Base-by-base conservation (phyloP, 352 stramenopile species). In the Blastocystis sp. region DNA sequence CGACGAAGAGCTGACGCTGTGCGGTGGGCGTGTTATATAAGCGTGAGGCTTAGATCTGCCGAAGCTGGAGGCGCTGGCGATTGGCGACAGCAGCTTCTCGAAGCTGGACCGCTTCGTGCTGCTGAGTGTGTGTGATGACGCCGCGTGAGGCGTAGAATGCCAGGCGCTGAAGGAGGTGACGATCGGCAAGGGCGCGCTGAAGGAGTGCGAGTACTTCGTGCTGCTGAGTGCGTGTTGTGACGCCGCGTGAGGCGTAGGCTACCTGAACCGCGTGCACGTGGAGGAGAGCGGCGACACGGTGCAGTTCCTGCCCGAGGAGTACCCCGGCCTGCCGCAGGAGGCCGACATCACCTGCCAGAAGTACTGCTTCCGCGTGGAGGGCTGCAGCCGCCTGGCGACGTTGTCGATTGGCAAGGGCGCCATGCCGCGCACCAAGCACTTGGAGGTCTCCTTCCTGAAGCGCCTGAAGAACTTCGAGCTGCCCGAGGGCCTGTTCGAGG, bases 161-260 rank as follows among this genome's bases (percentile, higher is more conserved):
- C 56, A 62, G 28, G 38, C n/a, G 53, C 23, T 84, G 74, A 62
- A 64, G 23, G 66, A 21, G 40, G 45, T 84, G n/a, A 23, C 10
- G 11, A 70, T 84, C 38, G 74, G 74, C 5, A 53, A 62, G 28
- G 56, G 56, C 10, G 59, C 56, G 11, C 74, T 84, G 17, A 69
- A 66, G 74, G 11, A 41, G 19, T 84, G 74, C 61, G 74, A 84
- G 74, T 84, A 84, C 61, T 84, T 84, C 74, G 74, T 84, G n/a
- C 53, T 84, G 53, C 53, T 84, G 28, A 64, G 74, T 84, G 66
- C 2, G 52, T 2, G 40, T 48, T 17, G 14, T 28, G 2, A 45
- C 9, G 53, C 21, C 3, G 19, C 3, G 3, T 84, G 19, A 81
- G 11, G 28, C 9, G 4, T 28, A 84, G 74, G 69, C 28, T 84